Conservation (phyloP, 495 filamentous ascomycete genomes). For the Trichoderma erinaceum region DNA sequence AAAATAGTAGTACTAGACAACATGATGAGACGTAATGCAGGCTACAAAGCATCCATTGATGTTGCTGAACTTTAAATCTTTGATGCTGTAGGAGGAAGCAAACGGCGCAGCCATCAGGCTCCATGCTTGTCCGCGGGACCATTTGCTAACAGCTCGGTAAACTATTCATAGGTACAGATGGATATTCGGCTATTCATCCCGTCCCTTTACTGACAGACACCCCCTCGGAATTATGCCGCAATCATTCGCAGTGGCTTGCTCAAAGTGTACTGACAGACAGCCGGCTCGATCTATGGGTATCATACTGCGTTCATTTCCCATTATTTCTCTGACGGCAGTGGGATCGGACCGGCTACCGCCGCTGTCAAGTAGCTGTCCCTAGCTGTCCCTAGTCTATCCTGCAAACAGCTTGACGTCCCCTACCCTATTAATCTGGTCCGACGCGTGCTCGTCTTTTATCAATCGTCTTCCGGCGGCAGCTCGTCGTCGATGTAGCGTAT, state of each 20-base stretch:
- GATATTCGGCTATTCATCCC: neutral
- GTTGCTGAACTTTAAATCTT: too few species aligned
- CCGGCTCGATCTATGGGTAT: slow-evolving; percentile 13
- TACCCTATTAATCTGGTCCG: neutral
- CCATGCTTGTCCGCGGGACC: neutral
- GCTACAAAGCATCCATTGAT: too few species aligned
- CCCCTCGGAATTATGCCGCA: too few species aligned
- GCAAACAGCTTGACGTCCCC: neutral
- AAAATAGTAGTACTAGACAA: too few species aligned
- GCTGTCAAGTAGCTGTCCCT: neutral
- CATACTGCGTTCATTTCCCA: neutral
- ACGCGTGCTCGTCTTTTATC: slow-evolving; percentile 19
- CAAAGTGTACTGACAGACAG: neutral
- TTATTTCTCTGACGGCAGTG: neutral
- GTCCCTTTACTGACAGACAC: too few species aligned
- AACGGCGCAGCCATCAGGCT: neutral
- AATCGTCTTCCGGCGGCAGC: slow-evolving; percentile 94
- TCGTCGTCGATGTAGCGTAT: slow-evolving; percentile 97
- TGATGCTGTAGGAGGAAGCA: too few species aligned
- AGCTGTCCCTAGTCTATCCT: neutral
- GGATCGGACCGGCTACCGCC: neutral
- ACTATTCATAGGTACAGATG: neutral
- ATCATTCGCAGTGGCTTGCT: neutral
- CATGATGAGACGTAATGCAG: too few species aligned
- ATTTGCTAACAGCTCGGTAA: neutral